Evolutionary conservation across 1,139 yeast genomes (phyloP).

Genomic region (Pichia kudriavzevii): DNA sequence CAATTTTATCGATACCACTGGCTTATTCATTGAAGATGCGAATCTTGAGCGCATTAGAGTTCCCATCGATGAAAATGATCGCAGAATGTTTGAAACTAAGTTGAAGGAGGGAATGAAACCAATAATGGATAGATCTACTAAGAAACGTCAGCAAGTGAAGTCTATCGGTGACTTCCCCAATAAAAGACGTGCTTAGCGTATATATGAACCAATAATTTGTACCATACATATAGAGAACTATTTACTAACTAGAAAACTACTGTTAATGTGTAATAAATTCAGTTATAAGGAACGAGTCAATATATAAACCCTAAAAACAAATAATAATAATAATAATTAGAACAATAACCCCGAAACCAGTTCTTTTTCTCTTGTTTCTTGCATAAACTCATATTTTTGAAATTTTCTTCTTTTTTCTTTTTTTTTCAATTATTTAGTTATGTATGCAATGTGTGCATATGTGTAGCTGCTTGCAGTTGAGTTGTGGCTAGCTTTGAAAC

Average conservation of each 20-base stretch:
- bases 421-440: background rate
- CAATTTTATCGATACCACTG: slow-evolving; percentile 47
- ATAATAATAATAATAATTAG: background rate
- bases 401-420: background rate
- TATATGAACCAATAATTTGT: no score
- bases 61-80: slow-evolving; percentile 10
- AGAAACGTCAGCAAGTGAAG: slow-evolving; percentile 12
- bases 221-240: no score
- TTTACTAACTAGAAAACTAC: background rate
- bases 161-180: slow-evolving; percentile 1
- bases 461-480: no score
- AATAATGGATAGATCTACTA: slow-evolving; percentile 3
- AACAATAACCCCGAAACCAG: background rate
- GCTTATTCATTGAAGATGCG: slow-evolving; percentile 23
- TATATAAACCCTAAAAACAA: no score
- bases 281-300: no score
- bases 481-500: no score
- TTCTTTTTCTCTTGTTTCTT: no score
- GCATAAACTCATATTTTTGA: background rate
- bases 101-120: slow-evolving; percentile 10
- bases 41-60: slow-evolving; percentile 3
- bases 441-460: no score
- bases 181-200: no score
- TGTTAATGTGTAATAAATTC: slow-evolving; percentile 1
- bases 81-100: slow-evolving; percentile 7